A percentile compares a stretch with the other conserved stretches of the same genome.
Evolutionary conservation across 768 basidiomycete genomes (phyloP).

Genomic region (Leccinum uliginosum): DNA sequence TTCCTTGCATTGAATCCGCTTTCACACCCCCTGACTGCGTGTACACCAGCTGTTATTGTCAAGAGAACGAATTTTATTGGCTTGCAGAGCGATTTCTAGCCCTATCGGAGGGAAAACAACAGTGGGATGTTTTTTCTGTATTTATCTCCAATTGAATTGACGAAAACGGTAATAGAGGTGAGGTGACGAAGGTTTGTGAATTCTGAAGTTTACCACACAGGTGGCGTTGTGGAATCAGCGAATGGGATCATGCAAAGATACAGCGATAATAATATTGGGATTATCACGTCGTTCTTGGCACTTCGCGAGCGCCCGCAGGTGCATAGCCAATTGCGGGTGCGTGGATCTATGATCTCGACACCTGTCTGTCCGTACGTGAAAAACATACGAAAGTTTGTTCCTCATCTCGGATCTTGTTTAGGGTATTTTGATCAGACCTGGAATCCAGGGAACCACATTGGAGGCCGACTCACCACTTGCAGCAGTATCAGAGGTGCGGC

Average conservation of each 20-base stretch:
- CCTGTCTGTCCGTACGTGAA: slow-evolving; percentile 40
- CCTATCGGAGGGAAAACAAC: slow-evolving; percentile 20
- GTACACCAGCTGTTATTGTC: slow-evolving; percentile 65
- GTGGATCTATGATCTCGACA: slow-evolving; percentile 75
- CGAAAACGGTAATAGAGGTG: slow-evolving; percentile 54
- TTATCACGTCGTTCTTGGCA: slow-evolving; percentile 63
- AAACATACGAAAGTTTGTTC: not conserved
- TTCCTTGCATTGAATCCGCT: slow-evolving; percentile 8
- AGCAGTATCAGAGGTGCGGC: slow-evolving; percentile 43
- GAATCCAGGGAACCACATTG: slow-evolving; percentile 26
- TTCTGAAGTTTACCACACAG: slow-evolving; percentile 31
- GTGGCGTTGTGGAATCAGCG: slow-evolving; percentile 66
- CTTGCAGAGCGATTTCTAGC: slow-evolving; percentile 43
- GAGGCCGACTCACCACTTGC: slow-evolving; percentile 22
- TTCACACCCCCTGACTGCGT: slow-evolving; percentile 24
- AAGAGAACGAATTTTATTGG: slow-evolving; percentile 64
- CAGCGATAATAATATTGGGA: slow-evolving; percentile 66
- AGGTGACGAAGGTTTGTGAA: not conserved
- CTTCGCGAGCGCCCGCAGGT: slow-evolving; percentile 34
- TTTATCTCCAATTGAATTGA: slow-evolving; percentile 58
- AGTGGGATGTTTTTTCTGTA: slow-evolving; percentile 52
- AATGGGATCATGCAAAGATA: slow-evolving; percentile 30
- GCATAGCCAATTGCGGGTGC: slow-evolving; percentile 10
- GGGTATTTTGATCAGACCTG: slow-evolving; percentile 47
- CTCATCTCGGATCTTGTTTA: slow-evolving; percentile 25